These are phyloP conservation scores for Talaromyces pinophilus DNA, from an alignment of 2,329 filamentous ascomycete genomes.

Conservation along the genomic window DNA sequence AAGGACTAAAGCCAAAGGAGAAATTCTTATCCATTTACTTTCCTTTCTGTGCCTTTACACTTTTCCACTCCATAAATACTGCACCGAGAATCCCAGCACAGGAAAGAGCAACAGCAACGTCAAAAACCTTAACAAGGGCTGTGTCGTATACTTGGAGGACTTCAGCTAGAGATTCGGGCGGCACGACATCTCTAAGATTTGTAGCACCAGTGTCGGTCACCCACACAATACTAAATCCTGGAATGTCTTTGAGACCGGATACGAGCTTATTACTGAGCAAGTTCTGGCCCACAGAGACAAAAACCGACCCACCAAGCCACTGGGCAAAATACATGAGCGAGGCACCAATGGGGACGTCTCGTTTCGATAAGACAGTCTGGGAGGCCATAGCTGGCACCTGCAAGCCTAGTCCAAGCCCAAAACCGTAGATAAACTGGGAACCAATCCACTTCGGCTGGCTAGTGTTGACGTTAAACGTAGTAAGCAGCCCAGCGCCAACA, in stretches of 20 bases:
- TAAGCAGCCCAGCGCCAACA: constrained; percentile 35
- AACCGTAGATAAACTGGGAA: neutral
- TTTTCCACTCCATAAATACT: constrained; percentile 5
- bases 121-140: neutral
- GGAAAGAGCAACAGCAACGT: constrained; percentile 5
- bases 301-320: constrained; percentile 11
- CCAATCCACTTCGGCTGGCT: neutral
- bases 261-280: constrained; percentile 33
- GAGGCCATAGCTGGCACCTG: neutral
- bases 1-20: neutral
- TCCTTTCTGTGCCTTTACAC: neutral
- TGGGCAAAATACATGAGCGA: neutral
- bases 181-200: neutral
- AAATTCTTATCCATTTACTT: neutral
- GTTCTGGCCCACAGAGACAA: constrained; percentile 31
- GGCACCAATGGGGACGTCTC: neutral
- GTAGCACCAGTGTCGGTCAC: constrained; percentile 4
- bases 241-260: neutral
- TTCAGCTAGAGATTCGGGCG: neutral
- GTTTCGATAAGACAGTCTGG: neutral
- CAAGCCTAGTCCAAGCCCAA: neutral
- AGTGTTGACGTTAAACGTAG: constrained; percentile 34
- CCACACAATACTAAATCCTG: neutral
- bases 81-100: neutral
- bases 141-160: constrained; percentile 7